Base-by-base conservation (phyloP, 1,139 yeast genomes). In the Scheffersomyces stambukii region DNA sequence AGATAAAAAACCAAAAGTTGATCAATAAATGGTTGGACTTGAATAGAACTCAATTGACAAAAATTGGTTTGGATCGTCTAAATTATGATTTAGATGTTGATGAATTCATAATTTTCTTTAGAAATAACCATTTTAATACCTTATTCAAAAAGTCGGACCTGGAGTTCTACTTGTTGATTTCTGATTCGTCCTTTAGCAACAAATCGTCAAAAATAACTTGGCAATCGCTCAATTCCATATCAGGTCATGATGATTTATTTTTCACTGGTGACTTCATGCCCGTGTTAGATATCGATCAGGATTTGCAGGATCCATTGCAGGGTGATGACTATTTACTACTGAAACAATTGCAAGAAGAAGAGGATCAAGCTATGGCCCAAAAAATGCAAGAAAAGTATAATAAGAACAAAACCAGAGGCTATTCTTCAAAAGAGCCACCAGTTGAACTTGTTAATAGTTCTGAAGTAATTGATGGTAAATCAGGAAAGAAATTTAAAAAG, bases 61-160 rank as follows among this genome's bases (percentile, higher is more conserved):
- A 57, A 2, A 55, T 60, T 29, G 96, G 96, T 0, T 50, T 85
- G 13, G 37, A 48, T 3, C 47, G 65, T 10, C 51, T 83, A 27
- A 52, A 63, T 28, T 56, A 64, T 9, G 65, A 68, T 13, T 56
- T 77, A 19, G 37, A 35, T 2, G 33, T 42, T 4, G 62, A 58
- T 28, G 59, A 60, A 23, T 65, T 81, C 37, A 68, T 77, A 1
- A 75, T 88, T 1, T 70, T 88, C 35, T 88, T 88, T 60, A 65
- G 95, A 44, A 88, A 88, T 52, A 85, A 86, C 52, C 96, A 86
- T 53, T 88, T 84, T 54, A 73, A 75, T 35, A 82, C 95, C 0
- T 54, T 86, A 9, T 71, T 71, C 48, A 82, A 81, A 46, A 64
- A 65, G 28, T 50, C 55, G 25, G 54, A 65, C 39, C 53, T 62